Conservation (phyloP, 2,329 filamentous ascomycete genomes). For the Curvularia lunata region DNA sequence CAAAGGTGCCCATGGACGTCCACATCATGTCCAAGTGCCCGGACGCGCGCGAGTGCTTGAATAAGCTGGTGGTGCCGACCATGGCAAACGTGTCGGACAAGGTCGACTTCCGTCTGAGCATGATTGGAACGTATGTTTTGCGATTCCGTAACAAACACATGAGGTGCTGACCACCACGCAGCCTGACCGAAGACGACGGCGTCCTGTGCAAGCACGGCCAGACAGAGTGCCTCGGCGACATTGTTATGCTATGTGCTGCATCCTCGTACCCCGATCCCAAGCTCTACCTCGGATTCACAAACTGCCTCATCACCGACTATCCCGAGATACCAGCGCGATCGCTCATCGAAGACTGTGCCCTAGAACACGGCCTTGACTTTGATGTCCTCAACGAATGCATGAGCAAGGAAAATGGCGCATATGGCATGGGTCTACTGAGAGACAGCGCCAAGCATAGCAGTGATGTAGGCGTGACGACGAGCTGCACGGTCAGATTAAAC, state of each 20-base stretch:
- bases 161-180: slow-evolving; percentile 26
- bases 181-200: slow-evolving; percentile 75
- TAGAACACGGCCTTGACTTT: slow-evolving; percentile 90
- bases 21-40: slow-evolving; percentile 97
- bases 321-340: slow-evolving; percentile 74
- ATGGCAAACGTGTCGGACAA: slow-evolving; percentile 84
- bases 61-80: slow-evolving; percentile 78
- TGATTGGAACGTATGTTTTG: slow-evolving; percentile 75
- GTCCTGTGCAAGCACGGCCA: slow-evolving; percentile 90
- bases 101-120: slow-evolving; percentile 89
- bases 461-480: slow-evolving; percentile 54
- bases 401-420: slow-evolving; percentile 74
- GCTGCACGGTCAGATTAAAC: slow-evolving; percentile 67
- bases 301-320: slow-evolving; percentile 84
- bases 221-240: slow-evolving; percentile 90
- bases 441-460: slow-evolving; percentile 69
- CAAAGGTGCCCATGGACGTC: slow-evolving; percentile 78
- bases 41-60: slow-evolving; percentile 83
- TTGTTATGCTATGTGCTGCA: slow-evolving; percentile 89
- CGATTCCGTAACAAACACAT: not conserved
- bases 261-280: slow-evolving; percentile 84
- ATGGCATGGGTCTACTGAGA: slow-evolving; percentile 71
- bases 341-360: slow-evolving; percentile 84
- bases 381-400: slow-evolving; percentile 81
- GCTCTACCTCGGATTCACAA: slow-evolving; percentile 88